Evolutionary conservation across 2,329 filamentous ascomycete genomes (phyloP).

Genomic region (Neocatenulostroma microsporum): DNA sequence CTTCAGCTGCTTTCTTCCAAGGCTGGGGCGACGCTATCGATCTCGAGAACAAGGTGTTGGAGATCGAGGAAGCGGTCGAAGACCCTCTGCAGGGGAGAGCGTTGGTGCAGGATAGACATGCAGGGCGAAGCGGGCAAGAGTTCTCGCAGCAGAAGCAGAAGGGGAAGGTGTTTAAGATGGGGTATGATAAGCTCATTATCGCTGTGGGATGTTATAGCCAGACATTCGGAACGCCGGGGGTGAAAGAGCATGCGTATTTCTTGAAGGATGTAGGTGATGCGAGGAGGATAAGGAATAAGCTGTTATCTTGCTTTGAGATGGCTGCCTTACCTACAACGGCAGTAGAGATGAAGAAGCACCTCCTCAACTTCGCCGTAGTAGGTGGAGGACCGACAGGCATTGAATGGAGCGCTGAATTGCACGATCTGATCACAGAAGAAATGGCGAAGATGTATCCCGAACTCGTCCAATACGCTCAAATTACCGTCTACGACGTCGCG

Average conservation of each 20-base stretch:
- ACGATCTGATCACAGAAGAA: conserved; percentile 61
- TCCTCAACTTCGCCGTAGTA: conserved; percentile 68
- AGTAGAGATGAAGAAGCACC: conserved; percentile 47
- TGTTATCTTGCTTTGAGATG: conserved; percentile 65
- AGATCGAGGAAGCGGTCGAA: conserved; percentile 61
- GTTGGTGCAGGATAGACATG: conserved; percentile 5
- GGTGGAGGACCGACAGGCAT: conserved; percentile 68
- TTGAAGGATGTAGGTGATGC: conserved; percentile 80
- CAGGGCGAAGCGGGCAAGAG: conserved; percentile 19
- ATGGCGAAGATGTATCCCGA: conserved; percentile 57
- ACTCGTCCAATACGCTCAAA: conserved; percentile 52
- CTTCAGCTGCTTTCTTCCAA: conserved; percentile 63
- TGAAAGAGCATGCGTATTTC: conserved; percentile 76
- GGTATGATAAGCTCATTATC: conserved; percentile 78
- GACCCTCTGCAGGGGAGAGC: conserved; percentile 40
- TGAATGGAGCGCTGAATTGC: conserved; percentile 67
- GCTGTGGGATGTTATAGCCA: conserved; percentile 78
- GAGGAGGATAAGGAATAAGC: conserved; percentile 58
- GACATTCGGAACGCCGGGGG: conserved; percentile 77
- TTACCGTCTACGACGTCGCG: conserved; percentile 71
- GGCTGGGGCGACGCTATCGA: conserved; percentile 80
- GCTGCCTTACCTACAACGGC: conserved; percentile 57
- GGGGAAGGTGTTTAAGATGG: conserved; percentile 60
- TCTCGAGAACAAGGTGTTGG: conserved; percentile 63
- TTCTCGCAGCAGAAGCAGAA: conserved; percentile 37